Evolutionary conservation across 768 basidiomycete genomes (phyloP), one percentile per base, ranked within the genome.

Genomic region (Collybiopsis confluens): DNA sequence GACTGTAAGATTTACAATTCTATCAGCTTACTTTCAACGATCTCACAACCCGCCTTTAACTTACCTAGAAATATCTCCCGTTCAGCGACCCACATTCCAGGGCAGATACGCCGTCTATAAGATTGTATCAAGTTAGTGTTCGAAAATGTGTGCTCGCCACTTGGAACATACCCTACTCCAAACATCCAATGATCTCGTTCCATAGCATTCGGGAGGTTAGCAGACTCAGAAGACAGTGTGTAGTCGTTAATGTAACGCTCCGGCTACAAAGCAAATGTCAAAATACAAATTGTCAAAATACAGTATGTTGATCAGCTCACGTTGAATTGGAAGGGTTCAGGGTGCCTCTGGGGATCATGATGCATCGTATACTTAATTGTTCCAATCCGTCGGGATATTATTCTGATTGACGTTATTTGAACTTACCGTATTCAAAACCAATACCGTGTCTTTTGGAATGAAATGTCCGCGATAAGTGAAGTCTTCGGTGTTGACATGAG

Each of bases 381-480:
- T 6, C 13, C 30, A 13, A 13, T 33, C 13, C 5, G 13, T 5
- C 30, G 13, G 30, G 13, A 33, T 33, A 33, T 33, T n/a, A n/a
- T n/a, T n/a, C n/a, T n/a, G n/a, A n/a, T n/a, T n/a, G n/a, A n/a
- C n/a, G n/a, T n/a, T n/a, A n/a, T n/a, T n/a, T n/a, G n/a, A n/a
- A n/a, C 30, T 33, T 33, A 33, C 30, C 30, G 47, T 55, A 57
- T 77, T 76, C 26, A 72, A 50, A n/a, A 77, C 60, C 1, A 77
- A 48, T 18, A 71, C 68, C 0, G 72, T 67, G 30, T 72, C 67
- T 50, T 71, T 71, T 0, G 75, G 74, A 30, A 77, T 72, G 55
- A 68, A 71, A 48, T 70, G 59, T 13, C 73, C 74, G 4, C 63
- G 60, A 56, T 75, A 77, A 1, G 67, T 70, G 59, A 74, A 73